A percentile compares a stretch with the other conserved stretches of the same genome.
phyloP scores from a whole-genome alignment of 192 early-diverging fungal species.

The Piromyces finnis region DNA sequence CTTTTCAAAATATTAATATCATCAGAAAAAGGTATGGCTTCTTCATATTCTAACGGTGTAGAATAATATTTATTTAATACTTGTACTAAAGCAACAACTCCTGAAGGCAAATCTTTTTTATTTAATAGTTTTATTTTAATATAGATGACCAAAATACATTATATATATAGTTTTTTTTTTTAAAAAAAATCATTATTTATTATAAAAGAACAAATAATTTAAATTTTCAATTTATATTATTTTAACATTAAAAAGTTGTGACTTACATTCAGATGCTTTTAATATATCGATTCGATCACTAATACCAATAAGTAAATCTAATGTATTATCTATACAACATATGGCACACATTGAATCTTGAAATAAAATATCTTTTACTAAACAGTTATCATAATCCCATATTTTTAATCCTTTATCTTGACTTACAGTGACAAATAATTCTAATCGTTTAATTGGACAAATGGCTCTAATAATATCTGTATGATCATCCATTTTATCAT shows the following conservation, averaged over 20 bases:
- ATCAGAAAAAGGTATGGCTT: not conserved
- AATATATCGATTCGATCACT: not conserved
- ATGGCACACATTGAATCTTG: not conserved
- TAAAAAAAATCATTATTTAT: too few relatives aligned
- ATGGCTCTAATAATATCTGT: not conserved
- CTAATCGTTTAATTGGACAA: not conserved
- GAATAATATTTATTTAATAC: not conserved
- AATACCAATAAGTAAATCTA: not conserved
- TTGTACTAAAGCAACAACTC: not conserved
- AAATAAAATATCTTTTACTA: not conserved
- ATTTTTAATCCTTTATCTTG: not conserved
- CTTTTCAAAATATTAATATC: not conserved
- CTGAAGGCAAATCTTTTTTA: not conserved
- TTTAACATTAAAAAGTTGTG: too few relatives aligned
- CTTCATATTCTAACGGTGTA: not conserved
- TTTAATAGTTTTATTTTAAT: too few relatives aligned
- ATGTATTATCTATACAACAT: not conserved
- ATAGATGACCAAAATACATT: too few relatives aligned
- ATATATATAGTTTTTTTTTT: too few relatives aligned
- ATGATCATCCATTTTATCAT: not conserved
- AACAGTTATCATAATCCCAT: not conserved
- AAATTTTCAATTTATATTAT: too few relatives aligned
- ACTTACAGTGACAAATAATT: not conserved
- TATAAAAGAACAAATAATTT: too few relatives aligned
- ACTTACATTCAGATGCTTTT: not conserved